Conservation (phyloP, 768 basidiomycete genomes). For the Auriculariales sp. region DNA sequence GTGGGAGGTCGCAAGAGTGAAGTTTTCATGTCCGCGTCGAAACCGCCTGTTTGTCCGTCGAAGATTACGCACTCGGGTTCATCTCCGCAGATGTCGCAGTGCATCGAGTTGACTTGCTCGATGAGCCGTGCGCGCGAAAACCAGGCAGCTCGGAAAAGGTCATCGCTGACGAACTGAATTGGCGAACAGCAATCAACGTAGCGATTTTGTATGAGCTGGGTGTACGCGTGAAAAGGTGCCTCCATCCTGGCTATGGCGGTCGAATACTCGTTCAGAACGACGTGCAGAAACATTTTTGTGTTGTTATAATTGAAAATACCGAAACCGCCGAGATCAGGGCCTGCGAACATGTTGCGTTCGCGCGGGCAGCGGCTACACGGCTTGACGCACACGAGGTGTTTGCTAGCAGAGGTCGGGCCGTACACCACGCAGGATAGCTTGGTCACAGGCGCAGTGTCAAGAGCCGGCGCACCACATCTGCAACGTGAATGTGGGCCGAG, state of each 20-base stretch:
- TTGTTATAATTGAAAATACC: conserved; percentile 12
- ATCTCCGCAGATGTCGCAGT: conserved; percentile 8
- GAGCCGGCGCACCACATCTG: background rate
- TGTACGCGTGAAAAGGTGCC: conserved; percentile 10
- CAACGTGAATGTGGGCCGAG: background rate
- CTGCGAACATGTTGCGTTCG: background rate
- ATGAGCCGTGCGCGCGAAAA: no score
- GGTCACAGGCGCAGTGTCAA: background rate
- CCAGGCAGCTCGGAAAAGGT: conserved; percentile 9
- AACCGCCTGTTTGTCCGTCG: conserved; percentile 3
- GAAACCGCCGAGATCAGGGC: conserved; percentile 7
- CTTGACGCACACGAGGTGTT: background rate
- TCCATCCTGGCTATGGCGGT: conserved; percentile 7
- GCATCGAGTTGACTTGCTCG: no score
- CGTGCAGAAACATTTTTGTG: conserved; percentile 8
- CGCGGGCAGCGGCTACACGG: background rate
- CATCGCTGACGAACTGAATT: conserved; percentile 6
- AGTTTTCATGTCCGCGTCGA: background rate
- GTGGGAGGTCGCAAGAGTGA: background rate
- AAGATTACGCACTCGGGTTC: conserved; percentile 7
- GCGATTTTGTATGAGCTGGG: conserved; percentile 1
- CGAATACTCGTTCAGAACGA: conserved; percentile 10
- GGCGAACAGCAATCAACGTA: conserved; percentile 3
- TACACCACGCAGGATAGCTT: background rate
- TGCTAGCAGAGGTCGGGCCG: background rate